phyloP scores from a whole-genome alignment of 106 monocot genomes.

The Narthecium ossifragum region DNA sequence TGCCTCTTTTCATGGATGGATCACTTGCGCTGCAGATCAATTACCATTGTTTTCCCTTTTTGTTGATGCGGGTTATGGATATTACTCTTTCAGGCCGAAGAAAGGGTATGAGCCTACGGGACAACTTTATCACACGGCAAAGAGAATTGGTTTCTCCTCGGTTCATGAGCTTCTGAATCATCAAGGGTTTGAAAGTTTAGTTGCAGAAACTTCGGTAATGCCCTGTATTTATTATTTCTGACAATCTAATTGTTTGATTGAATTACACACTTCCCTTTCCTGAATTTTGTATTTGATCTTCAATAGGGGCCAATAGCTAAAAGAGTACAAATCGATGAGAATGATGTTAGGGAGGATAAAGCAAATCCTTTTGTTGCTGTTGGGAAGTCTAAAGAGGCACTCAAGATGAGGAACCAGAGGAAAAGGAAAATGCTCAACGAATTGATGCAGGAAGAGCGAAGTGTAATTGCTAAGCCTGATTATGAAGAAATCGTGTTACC shows the following conservation, averaged over 20 bases:
- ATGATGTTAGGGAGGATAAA: too few relatives aligned
- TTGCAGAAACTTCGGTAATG: background rate
- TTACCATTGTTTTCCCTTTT: background rate
- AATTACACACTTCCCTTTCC: too few relatives aligned
- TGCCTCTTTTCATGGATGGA: background rate
- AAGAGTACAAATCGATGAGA: too few relatives aligned
- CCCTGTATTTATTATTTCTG: too few relatives aligned
- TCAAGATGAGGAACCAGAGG: too few relatives aligned
- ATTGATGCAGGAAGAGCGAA: background rate
- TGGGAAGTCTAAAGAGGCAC: too few relatives aligned
- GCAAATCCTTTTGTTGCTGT: too few relatives aligned
- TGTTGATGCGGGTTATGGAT: background rate
- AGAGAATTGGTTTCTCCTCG: conserved; percentile 56
- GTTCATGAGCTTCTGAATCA: conserved; percentile 49
- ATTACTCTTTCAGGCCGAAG: conserved; percentile 41
- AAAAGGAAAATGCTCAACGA: background rate
- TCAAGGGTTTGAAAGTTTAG: background rate
- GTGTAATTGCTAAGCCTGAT: background rate
- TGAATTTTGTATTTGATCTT: too few relatives aligned
- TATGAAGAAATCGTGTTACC: conserved; percentile 25
- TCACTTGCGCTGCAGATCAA: background rate
- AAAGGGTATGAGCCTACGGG: conserved; percentile 75
- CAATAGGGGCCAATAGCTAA: too few relatives aligned
- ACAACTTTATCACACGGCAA: conserved; percentile 48
- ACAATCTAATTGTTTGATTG: too few relatives aligned